These are phyloP conservation scores for Paramecium biaurelia DNA, from an alignment of 73 alveolate species.

Conservation along the genomic window DNA sequence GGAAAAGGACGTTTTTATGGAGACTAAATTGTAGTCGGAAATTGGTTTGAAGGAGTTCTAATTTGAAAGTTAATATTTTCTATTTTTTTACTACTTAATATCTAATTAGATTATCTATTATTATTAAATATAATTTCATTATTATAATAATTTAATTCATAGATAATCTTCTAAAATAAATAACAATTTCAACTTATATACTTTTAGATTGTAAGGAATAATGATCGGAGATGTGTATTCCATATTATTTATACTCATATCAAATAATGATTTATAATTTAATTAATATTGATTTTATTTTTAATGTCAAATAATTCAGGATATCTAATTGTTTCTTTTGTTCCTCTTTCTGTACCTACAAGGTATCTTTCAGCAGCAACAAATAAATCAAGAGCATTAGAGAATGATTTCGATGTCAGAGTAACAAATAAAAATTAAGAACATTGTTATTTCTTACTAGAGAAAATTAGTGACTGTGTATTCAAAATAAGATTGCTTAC, in stretches of 20 bases:
- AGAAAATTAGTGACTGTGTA: not conserved
- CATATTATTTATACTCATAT: not conserved
- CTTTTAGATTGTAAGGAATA: too few species aligned
- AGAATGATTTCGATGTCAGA: slow-evolving; percentile 51
- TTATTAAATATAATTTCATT: too few species aligned
- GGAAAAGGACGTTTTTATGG: slow-evolving; percentile 16
- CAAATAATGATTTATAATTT: not conserved
- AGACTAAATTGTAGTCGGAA: not conserved
- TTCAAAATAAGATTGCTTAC: not conserved
- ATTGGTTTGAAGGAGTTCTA: slow-evolving; percentile 1
- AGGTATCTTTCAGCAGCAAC: not conserved
- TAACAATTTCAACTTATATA: too few species aligned
- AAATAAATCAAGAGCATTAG: slow-evolving; percentile 18
- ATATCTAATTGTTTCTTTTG: not conserved
- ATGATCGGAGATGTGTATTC: not conserved
- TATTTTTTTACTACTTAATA: not conserved
- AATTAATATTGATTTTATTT: not conserved
- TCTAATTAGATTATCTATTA: too few species aligned
- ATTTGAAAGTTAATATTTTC: not conserved
- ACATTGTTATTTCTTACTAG: not conserved
- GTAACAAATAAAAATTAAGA: not conserved
- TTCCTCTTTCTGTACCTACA: not conserved
- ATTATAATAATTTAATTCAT: too few species aligned
- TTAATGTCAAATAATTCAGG: not conserved
- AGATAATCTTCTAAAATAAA: not conserved